Evolutionary conservation across 139 green algal genomes (phyloP).

Genomic region (Chlorella sp.): DNA sequence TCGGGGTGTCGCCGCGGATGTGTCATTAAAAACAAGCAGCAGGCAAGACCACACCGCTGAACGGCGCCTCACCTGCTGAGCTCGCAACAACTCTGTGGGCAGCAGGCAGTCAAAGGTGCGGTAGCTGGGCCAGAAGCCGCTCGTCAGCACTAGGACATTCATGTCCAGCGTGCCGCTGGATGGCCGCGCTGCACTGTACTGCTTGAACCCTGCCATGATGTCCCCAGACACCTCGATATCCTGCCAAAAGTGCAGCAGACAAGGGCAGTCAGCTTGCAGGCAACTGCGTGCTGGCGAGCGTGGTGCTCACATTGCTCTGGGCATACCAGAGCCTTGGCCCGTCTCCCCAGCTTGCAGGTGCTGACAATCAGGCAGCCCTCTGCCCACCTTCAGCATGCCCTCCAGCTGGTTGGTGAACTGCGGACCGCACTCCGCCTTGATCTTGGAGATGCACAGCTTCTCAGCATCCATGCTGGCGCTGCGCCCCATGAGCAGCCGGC

Average conservation of each 20-base stretch:
- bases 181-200: constrained; percentile 29
- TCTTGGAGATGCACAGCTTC: constrained; percentile 94
- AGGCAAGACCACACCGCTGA: not conserved
- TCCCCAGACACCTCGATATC: constrained; percentile 84
- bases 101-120: constrained; percentile 84
- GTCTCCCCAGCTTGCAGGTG: too few relatives aligned
- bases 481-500: constrained; percentile 92
- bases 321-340: too few relatives aligned
- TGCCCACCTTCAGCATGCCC: constrained; percentile 96
- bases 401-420: constrained; percentile 99
- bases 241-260: not conserved
- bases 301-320: too few relatives aligned
- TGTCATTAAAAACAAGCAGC: too few relatives aligned
- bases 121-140: constrained; percentile 97
- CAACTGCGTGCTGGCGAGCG: too few relatives aligned
- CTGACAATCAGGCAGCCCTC: too few relatives aligned
- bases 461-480: constrained; percentile 92
- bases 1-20: too few relatives aligned
- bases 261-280: not conserved
- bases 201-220: constrained; percentile 78
- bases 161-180: constrained; percentile 59
- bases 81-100: constrained; percentile 77
- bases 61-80: constrained; percentile 55
- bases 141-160: constrained; percentile 93
- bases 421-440: constrained; percentile 96